Evolutionary conservation across 2,329 filamentous ascomycete species (phyloP).

Genomic region (Leptodontidium sp.): DNA sequence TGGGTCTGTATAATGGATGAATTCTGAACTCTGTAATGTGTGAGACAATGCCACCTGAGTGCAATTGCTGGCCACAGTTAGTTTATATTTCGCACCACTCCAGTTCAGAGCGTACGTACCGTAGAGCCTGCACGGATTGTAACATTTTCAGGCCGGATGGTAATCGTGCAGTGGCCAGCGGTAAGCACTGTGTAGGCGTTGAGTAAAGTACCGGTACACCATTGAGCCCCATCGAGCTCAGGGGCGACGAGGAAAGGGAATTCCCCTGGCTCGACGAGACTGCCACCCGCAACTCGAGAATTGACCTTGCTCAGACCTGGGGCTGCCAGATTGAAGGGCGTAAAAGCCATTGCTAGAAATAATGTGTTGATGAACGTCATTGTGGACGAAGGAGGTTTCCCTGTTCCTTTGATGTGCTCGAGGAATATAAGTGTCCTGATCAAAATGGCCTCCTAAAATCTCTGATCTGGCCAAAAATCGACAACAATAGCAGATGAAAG

Average conservation of each 20-base stretch:
- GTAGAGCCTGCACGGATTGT: conserved; percentile 37
- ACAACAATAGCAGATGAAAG: not conserved
- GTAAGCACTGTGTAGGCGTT: conserved; percentile 40
- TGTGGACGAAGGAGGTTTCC: conserved; percentile 11
- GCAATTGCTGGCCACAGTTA: conserved; percentile 27
- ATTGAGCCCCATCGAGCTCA: conserved; percentile 28
- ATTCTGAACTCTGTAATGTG: conserved; percentile 29
- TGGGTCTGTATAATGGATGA: conserved; percentile 34
- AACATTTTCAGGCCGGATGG: conserved; percentile 26
- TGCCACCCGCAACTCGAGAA: conserved; percentile 30
- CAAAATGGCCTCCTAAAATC: not conserved
- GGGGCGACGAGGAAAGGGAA: conserved; percentile 39
- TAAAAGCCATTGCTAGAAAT: conserved; percentile 17
- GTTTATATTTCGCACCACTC: conserved; percentile 12
- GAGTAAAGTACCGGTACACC: conserved; percentile 37
- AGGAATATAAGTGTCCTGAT: not conserved
- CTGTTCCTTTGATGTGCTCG: conserved; percentile 9
- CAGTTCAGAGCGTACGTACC: conserved; percentile 31
- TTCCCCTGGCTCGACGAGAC: conserved; percentile 31
- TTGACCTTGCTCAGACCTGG: conserved; percentile 16
- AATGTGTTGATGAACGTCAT: conserved; percentile 12
- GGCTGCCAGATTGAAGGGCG: conserved; percentile 16
- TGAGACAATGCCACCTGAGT: conserved; percentile 34
- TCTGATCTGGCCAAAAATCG: conserved; percentile 6
- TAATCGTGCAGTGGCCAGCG: conserved; percentile 38